Percentiles rank a stretch among this genome's conserved stretches.
Conservation (phyloP, 1,139 yeast species). For the Diutina pseudorugosa region DNA sequence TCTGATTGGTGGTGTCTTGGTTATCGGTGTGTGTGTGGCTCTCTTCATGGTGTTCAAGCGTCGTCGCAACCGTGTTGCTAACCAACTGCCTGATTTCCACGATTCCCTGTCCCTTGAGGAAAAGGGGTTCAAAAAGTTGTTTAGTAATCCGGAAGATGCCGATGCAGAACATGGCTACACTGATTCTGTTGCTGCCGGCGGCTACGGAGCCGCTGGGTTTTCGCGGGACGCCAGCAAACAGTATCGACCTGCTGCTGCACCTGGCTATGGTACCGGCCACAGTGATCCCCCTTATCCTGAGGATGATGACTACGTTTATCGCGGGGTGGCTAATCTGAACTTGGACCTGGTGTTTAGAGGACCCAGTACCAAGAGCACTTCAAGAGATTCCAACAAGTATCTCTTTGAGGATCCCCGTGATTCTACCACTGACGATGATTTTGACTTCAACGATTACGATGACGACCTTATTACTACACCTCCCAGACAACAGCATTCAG, state of each 20-base stretch:
- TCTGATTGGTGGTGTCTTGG: constrained; percentile 34
- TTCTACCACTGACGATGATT: constrained; percentile 1
- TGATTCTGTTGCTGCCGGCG: constrained; percentile 7
- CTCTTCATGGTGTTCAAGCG: constrained; percentile 25
- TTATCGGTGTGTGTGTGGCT: constrained; percentile 26
- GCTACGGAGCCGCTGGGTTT: constrained; percentile 11
- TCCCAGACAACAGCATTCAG: background rate
- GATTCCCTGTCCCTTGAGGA: constrained; percentile 13
- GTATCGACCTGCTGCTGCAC: constrained; percentile 8
- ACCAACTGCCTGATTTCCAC: constrained; percentile 36
- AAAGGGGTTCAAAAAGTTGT: constrained; percentile 19
- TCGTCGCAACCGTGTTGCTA: constrained; percentile 20
- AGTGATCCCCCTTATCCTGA: constrained; percentile 8
- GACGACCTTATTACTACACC: constrained; percentile 1
- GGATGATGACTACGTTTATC: constrained; percentile 27
- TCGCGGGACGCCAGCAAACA: constrained; percentile 15
- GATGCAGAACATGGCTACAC: constrained; percentile 7
- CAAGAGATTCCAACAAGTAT: background rate
- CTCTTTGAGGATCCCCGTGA: constrained; percentile 10
- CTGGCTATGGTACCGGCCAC: background rate
- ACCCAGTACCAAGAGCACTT: background rate
- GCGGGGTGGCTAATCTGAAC: constrained; percentile 37
- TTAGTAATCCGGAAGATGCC: constrained; percentile 11
- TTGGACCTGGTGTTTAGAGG: constrained; percentile 25
- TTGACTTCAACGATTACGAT: constrained; percentile 2